phyloP scores from a whole-genome alignment of 768 basidiomycete species.

The Leccinum disarticulatum region DNA sequence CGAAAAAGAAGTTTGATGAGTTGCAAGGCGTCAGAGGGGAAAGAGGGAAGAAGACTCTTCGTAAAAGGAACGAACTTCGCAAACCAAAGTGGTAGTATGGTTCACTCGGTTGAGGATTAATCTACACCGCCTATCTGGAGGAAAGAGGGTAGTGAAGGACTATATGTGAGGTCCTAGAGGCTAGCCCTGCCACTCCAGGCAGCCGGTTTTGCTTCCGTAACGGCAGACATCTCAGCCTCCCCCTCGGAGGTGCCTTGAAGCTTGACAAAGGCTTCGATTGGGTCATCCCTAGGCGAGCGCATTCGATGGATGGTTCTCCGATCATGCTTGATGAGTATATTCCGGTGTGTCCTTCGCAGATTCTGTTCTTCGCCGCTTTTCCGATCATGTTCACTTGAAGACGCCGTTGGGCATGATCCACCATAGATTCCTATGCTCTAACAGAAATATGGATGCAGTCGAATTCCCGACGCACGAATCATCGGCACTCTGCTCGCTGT shows the following conservation, averaged over 20 bases:
- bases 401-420: slow-evolving; percentile 6
- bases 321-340: slow-evolving; percentile 1
- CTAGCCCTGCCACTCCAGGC: background rate
- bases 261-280: background rate
- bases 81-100: slow-evolving; percentile 65
- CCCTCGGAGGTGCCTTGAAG: background rate
- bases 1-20: slow-evolving; percentile 89
- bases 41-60: slow-evolving; percentile 69
- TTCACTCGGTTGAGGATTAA: slow-evolving; percentile 9
- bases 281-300: background rate
- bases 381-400: slow-evolving; percentile 13
- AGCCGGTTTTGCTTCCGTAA: background rate
- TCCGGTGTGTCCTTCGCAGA: slow-evolving; percentile 2
- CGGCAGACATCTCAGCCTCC: background rate
- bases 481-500: background rate
- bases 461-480: background rate
- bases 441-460: background rate
- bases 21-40: slow-evolving; percentile 66
- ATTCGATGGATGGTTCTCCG: slow-evolving; percentile 6
- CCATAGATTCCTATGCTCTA: background rate
- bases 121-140: slow-evolving; percentile 8
- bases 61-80: slow-evolving; percentile 59
- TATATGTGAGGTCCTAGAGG: background rate
- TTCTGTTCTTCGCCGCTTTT: slow-evolving; percentile 11
- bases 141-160: background rate